These are phyloP conservation scores for Pseudonitzschia multiseries DNA, from an alignment of 108 stramenopile genomes.

Conservation along the genomic window DNA sequence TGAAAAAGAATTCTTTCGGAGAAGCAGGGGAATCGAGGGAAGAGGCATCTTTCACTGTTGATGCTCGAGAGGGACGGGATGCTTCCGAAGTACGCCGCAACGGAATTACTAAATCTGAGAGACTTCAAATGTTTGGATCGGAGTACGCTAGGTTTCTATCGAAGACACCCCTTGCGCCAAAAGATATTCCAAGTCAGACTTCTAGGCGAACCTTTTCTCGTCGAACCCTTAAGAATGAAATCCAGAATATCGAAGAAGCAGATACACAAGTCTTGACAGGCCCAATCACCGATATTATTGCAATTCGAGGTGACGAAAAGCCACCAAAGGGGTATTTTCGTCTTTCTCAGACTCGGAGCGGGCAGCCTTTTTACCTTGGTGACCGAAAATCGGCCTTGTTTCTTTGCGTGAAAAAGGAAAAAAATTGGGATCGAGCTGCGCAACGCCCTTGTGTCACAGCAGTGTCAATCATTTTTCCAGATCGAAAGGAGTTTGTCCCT, in stretches of 20 bases:
- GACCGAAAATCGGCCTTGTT: constrained; percentile 39
- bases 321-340: constrained; percentile 81
- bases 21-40: not conserved
- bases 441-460: constrained; percentile 87
- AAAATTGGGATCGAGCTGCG: constrained; percentile 85
- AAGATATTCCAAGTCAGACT: constrained; percentile 21
- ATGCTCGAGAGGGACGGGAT: constrained; percentile 6
- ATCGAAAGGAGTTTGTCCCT: constrained; percentile 83
- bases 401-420: constrained; percentile 83
- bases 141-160: constrained; percentile 85
- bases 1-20: not conserved
- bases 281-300: constrained; percentile 75
- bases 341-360: constrained; percentile 46
- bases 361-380: constrained; percentile 41
- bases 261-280: constrained; percentile 51
- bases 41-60: not conserved
- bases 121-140: constrained; percentile 82
- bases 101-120: not conserved
- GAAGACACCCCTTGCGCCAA: constrained; percentile 43
- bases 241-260: constrained; percentile 61
- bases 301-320: constrained; percentile 53
- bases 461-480: constrained; percentile 77
- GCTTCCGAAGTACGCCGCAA: not conserved
- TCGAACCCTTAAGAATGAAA: not conserved
- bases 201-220: constrained; percentile 11